These are phyloP conservation scores for Sphagnurus paluster DNA, from an alignment of 1,284 basidiomycete species.

Conservation along the genomic window DNA sequence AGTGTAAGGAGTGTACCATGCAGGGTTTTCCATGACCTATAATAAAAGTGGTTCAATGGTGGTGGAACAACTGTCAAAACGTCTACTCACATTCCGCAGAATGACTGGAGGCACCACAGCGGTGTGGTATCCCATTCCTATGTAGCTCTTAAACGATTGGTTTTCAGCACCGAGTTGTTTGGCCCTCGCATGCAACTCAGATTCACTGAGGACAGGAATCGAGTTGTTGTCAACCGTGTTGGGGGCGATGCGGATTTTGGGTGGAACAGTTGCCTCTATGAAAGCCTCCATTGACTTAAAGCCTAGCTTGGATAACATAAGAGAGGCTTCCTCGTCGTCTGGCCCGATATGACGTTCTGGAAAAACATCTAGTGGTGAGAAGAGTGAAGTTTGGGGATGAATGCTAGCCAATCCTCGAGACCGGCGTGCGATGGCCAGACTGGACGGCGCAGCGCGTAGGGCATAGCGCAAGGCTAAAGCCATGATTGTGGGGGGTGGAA, in stretches of 20 bases:
- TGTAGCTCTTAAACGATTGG: slow-evolving; percentile 87
- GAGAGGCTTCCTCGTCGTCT: slow-evolving; percentile 68
- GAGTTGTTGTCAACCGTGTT: slow-evolving; percentile 63
- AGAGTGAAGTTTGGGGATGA: slow-evolving; percentile 58
- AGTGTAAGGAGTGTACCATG: slow-evolving; percentile 98
- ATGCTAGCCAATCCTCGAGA: slow-evolving; percentile 57
- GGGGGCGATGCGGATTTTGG: slow-evolving; percentile 71
- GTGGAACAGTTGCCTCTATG: slow-evolving; percentile 77
- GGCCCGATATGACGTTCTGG: slow-evolving; percentile 89
- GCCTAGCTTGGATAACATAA: slow-evolving; percentile 82
- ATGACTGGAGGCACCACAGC: slow-evolving; percentile 94
- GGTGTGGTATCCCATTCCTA: slow-evolving; percentile 97
- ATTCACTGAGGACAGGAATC: slow-evolving; percentile 83
- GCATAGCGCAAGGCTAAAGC: slow-evolving; percentile 50
- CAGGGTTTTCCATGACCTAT: slow-evolving; percentile 93
- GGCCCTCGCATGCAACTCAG: slow-evolving; percentile 79
- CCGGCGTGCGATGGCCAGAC: slow-evolving; percentile 22
- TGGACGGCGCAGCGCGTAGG: slow-evolving; percentile 35
- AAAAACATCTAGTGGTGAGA: slow-evolving; percentile 87
- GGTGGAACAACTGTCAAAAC: no score
- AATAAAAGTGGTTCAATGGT: slow-evolving; percentile 4
- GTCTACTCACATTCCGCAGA: slow-evolving; percentile 92
- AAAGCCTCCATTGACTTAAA: slow-evolving; percentile 89
- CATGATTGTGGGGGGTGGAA: slow-evolving; percentile 20
- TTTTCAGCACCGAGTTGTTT: slow-evolving; percentile 80